These are phyloP conservation scores for Elaeis guineensis DNA, from an alignment of 176 grass and related monocot genomes.

Conservation along the genomic window DNA sequence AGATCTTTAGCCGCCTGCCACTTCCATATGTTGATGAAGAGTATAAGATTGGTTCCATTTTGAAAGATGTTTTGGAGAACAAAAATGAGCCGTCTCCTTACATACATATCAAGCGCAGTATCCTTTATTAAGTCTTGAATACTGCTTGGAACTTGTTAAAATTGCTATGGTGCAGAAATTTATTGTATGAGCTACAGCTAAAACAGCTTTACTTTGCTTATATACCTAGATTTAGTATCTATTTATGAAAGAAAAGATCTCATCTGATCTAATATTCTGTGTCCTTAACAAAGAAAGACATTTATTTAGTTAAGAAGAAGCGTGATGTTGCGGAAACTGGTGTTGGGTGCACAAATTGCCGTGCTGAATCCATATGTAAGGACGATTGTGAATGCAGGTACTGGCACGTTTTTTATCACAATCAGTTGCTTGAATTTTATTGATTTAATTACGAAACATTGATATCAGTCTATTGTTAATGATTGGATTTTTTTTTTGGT, in stretches of 20 bases:
- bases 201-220: background rate
- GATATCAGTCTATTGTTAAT: no score
- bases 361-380: slow-evolving; percentile 70
- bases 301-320: slow-evolving; percentile 97
- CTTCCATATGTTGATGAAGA: slow-evolving; percentile 90
- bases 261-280: slow-evolving; percentile 1
- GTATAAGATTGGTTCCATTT: slow-evolving; percentile 61
- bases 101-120: slow-evolving; percentile 81
- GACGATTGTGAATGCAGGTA: slow-evolving; percentile 98
- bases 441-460: no score
- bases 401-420: background rate
- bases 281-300: slow-evolving; percentile 63
- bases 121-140: slow-evolving; percentile 34
- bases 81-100: slow-evolving; percentile 53
- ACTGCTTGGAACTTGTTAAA: background rate
- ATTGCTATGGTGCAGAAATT: no score
- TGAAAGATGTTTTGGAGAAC: slow-evolving; percentile 40
- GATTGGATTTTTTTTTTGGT: no score
- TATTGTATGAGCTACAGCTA: no score
- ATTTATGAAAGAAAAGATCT: background rate
- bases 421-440: no score
- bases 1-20: slow-evolving; percentile 72
- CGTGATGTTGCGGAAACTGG: slow-evolving; percentile 42
- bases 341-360: slow-evolving; percentile 72
- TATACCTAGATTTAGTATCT: slow-evolving; percentile 15